phyloP scores from a whole-genome alignment of 305 asterid genomes.

The Fraxinus angustifolia region DNA sequence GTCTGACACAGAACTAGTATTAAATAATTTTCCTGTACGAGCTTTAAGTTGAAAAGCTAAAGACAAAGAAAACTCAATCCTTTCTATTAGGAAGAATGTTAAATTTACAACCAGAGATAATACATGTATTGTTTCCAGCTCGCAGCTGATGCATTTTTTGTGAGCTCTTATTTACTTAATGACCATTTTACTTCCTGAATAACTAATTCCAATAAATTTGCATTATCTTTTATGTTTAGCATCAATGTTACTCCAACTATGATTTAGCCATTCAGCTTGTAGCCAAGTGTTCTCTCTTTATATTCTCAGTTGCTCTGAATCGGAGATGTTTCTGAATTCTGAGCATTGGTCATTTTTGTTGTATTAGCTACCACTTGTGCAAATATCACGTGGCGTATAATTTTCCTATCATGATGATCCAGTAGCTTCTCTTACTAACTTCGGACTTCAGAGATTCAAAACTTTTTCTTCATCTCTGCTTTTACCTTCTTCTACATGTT shows the following conservation, averaged over 20 bases:
- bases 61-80: not conserved
- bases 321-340: constrained; percentile 1
- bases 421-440: not conserved
- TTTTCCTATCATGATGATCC: not conserved
- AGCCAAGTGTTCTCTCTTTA: not conserved
- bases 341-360: constrained; percentile 12
- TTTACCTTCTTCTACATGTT: constrained; percentile 1
- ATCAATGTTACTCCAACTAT: not conserved
- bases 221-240: not conserved
- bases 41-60: not conserved
- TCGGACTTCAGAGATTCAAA: not conserved
- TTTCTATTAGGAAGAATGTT: not conserved
- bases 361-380: constrained; percentile 13
- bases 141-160: not conserved
- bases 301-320: constrained; percentile 19
- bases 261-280: constrained; percentile 5
- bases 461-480: not conserved
- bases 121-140: not conserved
- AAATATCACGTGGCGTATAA: not conserved
- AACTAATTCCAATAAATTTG: not conserved
- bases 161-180: not conserved
- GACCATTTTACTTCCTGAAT: not conserved
- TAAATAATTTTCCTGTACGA: not conserved
- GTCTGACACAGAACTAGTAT: not conserved
- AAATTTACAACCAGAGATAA: not conserved